A percentile compares a stretch with the other conserved stretches of the same genome.
These are phyloP conservation scores for Dendrostoma leiphaemia DNA, from an alignment of 2,329 filamentous ascomycete species.

Conservation along the genomic window DNA sequence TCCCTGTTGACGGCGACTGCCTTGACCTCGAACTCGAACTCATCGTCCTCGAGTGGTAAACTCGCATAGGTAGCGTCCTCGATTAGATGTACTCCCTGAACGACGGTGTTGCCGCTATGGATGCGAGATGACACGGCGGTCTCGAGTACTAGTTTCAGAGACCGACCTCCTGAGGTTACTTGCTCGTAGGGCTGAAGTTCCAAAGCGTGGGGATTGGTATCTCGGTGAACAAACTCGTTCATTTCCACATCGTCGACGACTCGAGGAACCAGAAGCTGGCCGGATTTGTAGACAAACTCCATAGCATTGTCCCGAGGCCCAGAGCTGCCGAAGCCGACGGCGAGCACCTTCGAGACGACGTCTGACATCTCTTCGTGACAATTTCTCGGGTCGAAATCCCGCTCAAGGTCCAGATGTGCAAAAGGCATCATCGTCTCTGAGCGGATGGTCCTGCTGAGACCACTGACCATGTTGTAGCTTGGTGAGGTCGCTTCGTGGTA, in stretches of 20 bases:
- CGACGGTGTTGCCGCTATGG: slow-evolving; percentile 4
- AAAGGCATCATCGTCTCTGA: slow-evolving; percentile 44
- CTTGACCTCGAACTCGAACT: slow-evolving; percentile 33
- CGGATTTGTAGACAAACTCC: slow-evolving; percentile 40
- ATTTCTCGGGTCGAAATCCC: too few species aligned
- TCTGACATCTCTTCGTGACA: slow-evolving; percentile 23
- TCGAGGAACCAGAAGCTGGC: slow-evolving; percentile 37
- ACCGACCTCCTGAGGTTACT: slow-evolving; percentile 14
- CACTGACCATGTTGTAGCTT: slow-evolving; percentile 40
- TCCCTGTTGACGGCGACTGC: slow-evolving; percentile 31
- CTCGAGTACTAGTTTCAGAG: background rate
- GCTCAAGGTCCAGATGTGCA: slow-evolving; percentile 46
- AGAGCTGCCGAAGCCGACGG: slow-evolving; percentile 32
- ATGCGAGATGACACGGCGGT: background rate
- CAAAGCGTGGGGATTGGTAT: slow-evolving; percentile 36
- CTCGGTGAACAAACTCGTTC: slow-evolving; percentile 41
- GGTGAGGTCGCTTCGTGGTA: slow-evolving; percentile 18
- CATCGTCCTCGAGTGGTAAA: slow-evolving; percentile 14
- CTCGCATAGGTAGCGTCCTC: background rate
- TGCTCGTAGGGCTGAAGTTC: slow-evolving; percentile 38
- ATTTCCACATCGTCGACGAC: slow-evolving; percentile 39
- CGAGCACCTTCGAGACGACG: slow-evolving; percentile 29
- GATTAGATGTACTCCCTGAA: background rate
- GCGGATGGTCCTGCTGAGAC: slow-evolving; percentile 43
- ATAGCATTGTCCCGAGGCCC: slow-evolving; percentile 35